Evolutionary conservation across 1,284 basidiomycete genomes (phyloP), one percentile per base, ranked within the genome.

Genomic region (Trichosporon coremiiforme): DNA sequence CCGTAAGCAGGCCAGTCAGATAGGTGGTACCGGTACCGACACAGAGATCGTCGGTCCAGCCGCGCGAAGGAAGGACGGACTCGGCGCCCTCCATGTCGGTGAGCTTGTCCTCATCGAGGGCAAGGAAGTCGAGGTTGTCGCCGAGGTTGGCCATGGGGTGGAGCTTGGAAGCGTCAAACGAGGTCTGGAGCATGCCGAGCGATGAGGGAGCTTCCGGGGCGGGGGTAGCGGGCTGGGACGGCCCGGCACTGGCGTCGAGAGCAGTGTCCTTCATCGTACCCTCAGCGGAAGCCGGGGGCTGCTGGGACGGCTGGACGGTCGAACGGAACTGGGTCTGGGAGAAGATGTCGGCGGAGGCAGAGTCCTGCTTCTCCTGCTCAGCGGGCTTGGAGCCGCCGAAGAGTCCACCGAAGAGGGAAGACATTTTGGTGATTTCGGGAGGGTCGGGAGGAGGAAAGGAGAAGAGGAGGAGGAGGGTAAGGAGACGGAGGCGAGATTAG

Each of bases 1-100:
- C 96, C 82, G 97, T 85, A 77, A 90, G 90, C 81, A 99, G 89
- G 83, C 96, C 97, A 80, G 92, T 88, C 68, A 99, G 90, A 89
- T 99, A 99, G 85, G 95, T 98, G 75, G 95, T 97, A 70, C 97
- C 97, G 78, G 96, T 98, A 76, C 97, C 97, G 85, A 99, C 98
- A 88, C 95, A 98, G 72, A 99, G 87, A 85, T 99, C 97, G 86
- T 99, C 97, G 85, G 94, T 94, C 95, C 95, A 99, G 71, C 97
- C 96, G 84, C 97, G 88, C 81, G 91, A 93, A 77, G 94, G 93
- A 76, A 96, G 88, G 73, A 94, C 92, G 73, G 92, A 92, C 78
- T 87, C 88, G 79, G 91, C 88, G 71, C 95, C 93, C 81, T 92
- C 91, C 76, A 95, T 85, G 71, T 93, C 89, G 84, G 86, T 91